phyloP scores from a whole-genome alignment of 495 filamentous ascomycete species.

The Durotheca rogersii region DNA sequence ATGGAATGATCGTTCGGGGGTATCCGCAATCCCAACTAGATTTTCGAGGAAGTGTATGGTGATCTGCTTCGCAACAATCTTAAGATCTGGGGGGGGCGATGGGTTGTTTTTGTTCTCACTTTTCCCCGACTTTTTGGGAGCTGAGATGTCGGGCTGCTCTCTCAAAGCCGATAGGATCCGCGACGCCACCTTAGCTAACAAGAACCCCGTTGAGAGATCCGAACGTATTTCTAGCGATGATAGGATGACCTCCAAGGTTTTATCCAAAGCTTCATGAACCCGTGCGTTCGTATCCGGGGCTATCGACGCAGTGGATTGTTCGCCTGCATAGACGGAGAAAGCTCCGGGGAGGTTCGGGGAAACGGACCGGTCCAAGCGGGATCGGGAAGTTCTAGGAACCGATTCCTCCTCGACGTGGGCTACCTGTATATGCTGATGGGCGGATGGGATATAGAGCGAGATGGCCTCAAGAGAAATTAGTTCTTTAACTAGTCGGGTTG shows the following conservation, averaged over 20 bases:
- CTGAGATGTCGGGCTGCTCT: constrained; percentile 22
- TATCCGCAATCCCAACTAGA: constrained; percentile 51
- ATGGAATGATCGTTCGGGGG: constrained; percentile 40
- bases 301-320: constrained; percentile 38
- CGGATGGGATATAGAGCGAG: constrained; percentile 47
- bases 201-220: constrained; percentile 68
- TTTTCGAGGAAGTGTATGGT: constrained; percentile 67
- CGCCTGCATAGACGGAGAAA: constrained; percentile 47
- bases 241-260: constrained; percentile 55
- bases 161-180: constrained; percentile 51
- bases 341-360: constrained; percentile 56
- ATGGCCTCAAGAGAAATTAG: constrained; percentile 44
- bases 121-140: constrained; percentile 23
- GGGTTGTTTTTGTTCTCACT: constrained; percentile 25
- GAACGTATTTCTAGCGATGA: constrained; percentile 59
- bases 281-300: constrained; percentile 6
- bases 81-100: constrained; percentile 44
- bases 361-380: constrained; percentile 34
- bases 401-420: constrained; percentile 14
- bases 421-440: constrained; percentile 41
- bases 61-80: constrained; percentile 54
- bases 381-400: constrained; percentile 13
- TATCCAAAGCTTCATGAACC: constrained; percentile 30
- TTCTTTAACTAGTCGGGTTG: constrained; percentile 51
- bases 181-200: constrained; percentile 62